Evolutionary conservation across 2,329 filamentous ascomycete species (phyloP).

Genomic region (Colletotrichum echinochloae): DNA sequence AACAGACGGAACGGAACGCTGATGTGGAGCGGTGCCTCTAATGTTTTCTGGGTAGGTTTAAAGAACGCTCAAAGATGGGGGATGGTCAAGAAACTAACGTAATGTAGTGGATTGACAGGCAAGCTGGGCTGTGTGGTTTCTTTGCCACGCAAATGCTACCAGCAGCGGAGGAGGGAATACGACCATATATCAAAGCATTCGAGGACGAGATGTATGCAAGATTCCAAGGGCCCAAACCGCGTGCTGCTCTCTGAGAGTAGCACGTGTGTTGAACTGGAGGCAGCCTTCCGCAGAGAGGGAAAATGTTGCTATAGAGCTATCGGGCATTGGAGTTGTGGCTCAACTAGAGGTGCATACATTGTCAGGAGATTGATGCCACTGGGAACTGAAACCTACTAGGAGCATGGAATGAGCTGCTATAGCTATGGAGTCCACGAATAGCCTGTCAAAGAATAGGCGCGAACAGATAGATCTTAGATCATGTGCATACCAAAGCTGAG

Average conservation of each 20-base stretch:
- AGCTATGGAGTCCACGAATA: background rate
- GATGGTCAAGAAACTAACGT: background rate
- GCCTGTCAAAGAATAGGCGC: too few species aligned
- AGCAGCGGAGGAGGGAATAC: slow-evolving; percentile 52
- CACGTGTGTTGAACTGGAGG: background rate
- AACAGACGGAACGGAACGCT: slow-evolving; percentile 54
- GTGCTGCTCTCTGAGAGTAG: background rate
- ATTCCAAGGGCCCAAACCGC: slow-evolving; percentile 8
- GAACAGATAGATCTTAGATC: background rate
- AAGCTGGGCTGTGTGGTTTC: slow-evolving; percentile 54
- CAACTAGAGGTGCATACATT: background rate
- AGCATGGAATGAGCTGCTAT: background rate
- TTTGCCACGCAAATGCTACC: slow-evolving; percentile 58
- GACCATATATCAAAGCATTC: slow-evolving; percentile 50
- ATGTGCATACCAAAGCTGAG: background rate
- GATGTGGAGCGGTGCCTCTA: slow-evolving; percentile 59
- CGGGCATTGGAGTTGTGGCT: background rate
- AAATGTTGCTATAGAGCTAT: background rate
- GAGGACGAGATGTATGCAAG: slow-evolving; percentile 55
- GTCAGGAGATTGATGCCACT: background rate
- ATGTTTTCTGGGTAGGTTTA: slow-evolving; percentile 59
- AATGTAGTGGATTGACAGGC: slow-evolving; percentile 48
- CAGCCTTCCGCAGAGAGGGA: background rate
- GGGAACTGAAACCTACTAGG: background rate
- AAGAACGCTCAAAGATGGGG: rapidly evolving